phyloP scores from a whole-genome alignment of 345 rosid genomes.

The Streptanthus diversifolius region DNA sequence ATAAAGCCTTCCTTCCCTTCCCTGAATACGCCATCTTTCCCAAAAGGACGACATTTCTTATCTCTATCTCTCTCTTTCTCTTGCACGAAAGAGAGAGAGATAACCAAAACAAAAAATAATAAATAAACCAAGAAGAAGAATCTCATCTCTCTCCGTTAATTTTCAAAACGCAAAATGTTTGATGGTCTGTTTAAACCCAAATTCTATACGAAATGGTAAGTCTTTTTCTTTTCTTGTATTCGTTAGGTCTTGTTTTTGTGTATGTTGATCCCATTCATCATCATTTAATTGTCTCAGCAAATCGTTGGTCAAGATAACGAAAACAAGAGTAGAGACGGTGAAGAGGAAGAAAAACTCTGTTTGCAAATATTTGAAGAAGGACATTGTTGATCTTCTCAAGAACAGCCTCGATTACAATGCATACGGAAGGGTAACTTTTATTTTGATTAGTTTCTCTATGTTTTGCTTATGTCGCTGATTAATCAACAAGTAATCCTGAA shows the following conservation, averaged over 20 bases:
- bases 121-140: not conserved
- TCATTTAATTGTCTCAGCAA: slow-evolving; percentile 41
- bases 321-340: slow-evolving; percentile 57
- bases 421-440: slow-evolving; percentile 58
- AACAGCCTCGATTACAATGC: slow-evolving; percentile 64
- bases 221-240: not conserved
- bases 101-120: not conserved
- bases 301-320: slow-evolving; percentile 49
- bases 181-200: slow-evolving; percentile 30
- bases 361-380: slow-evolving; percentile 64
- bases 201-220: slow-evolving; percentile 33
- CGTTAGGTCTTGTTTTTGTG: not conserved
- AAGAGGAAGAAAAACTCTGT: slow-evolving; percentile 70
- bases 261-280: not conserved
- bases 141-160: not conserved
- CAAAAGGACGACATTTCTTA: slow-evolving; percentile 24
- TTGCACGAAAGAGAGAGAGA: slow-evolving; percentile 37
- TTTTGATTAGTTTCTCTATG: not conserved
- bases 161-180: slow-evolving; percentile 9
- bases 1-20: slow-evolving; percentile 14
- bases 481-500: not conserved
- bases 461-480: not conserved
- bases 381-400: slow-evolving; percentile 74
- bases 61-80: slow-evolving; percentile 33
- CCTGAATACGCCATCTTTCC: not conserved